Conservation (phyloP, 140 eudicot species). For the Anethum foeniculum region DNA sequence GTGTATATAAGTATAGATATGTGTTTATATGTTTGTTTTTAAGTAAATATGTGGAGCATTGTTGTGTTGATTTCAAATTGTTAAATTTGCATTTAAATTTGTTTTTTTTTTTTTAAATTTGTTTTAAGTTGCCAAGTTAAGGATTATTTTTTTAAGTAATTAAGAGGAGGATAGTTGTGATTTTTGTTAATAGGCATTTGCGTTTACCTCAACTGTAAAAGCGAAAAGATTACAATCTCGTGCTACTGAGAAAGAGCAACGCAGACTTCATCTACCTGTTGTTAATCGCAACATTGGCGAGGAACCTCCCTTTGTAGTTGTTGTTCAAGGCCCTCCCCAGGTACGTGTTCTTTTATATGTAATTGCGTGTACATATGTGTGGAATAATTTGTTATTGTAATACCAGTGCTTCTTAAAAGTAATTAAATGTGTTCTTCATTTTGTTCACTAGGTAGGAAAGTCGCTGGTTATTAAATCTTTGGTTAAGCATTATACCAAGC, state of each 20-base stretch:
- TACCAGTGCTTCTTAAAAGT: neutral
- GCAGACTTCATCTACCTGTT: constrained; percentile 71
- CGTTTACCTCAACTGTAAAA: constrained; percentile 65
- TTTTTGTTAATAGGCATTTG: constrained; percentile 49
- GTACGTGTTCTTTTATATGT: constrained; percentile 13
- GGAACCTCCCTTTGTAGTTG: constrained; percentile 86
- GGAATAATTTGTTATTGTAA: neutral
- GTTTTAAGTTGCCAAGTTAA: too few relatives aligned
- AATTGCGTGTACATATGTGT: neutral
- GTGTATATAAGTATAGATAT: too few relatives aligned
- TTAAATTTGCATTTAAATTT: too few relatives aligned
- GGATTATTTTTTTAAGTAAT: neutral
- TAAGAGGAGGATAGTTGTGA: neutral
- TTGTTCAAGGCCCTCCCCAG: constrained; percentile 96
- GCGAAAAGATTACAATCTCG: constrained; percentile 73
- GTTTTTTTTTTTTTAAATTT: too few relatives aligned
- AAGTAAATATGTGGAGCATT: neutral
- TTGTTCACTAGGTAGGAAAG: constrained; percentile 66
- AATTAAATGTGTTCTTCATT: neutral
- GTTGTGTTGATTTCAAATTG: neutral
- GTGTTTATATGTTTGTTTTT: neutral
- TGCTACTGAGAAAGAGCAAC: constrained; percentile 85
- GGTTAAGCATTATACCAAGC: constrained; percentile 82
- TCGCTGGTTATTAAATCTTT: constrained; percentile 82
- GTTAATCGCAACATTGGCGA: constrained; percentile 74